These are phyloP conservation scores for Boletus semigastroideus DNA, from an alignment of 1,284 basidiomycete species.

Conservation along the genomic window DNA sequence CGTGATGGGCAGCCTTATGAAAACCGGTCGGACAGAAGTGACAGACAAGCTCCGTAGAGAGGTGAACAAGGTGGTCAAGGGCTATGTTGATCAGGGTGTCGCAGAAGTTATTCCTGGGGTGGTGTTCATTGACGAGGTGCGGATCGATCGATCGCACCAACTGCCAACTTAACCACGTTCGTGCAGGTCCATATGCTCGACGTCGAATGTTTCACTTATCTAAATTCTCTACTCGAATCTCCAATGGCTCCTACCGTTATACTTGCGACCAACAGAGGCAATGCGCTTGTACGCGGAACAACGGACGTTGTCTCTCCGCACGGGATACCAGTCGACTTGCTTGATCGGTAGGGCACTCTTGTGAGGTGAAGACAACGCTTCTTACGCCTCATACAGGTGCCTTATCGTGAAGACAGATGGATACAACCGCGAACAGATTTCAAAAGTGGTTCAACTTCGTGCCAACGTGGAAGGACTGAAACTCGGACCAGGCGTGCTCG, in stretches of 20 bases:
- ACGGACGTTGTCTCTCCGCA: conserved; percentile 87
- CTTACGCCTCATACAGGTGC: conserved; percentile 54
- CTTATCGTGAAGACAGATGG: conserved; percentile 94
- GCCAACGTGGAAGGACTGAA: conserved; percentile 84
- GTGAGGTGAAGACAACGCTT: conserved; percentile 6
- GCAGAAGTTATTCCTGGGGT: conserved; percentile 59
- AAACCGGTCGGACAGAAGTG: conserved; percentile 92
- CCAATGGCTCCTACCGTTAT: conserved; percentile 98
- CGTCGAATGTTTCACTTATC: conserved; percentile 93
- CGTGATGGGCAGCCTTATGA: conserved; percentile 97
- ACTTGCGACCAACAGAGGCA: conserved; percentile 93
- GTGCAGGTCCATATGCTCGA: conserved; percentile 2
- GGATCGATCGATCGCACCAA: no score
- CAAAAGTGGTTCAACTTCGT: conserved; percentile 83
- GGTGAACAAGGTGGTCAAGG: conserved; percentile 98
- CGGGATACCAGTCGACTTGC: conserved; percentile 90
- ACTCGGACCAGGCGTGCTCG: conserved; percentile 78
- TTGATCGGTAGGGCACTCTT: conserved; percentile 69
- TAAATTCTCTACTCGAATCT: conserved; percentile 94
- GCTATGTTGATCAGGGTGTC: conserved; percentile 95
- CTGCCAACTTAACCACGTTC: no score
- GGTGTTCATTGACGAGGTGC: no score
- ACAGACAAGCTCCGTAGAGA: conserved; percentile 95
- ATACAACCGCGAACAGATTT: conserved; percentile 85
- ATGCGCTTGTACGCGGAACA: conserved; percentile 90